Evolutionary conservation across 805 yeast genomes (phyloP), one percentile per base, ranked within the genome.

Genomic region (Scheffersomyces coipomensis): DNA sequence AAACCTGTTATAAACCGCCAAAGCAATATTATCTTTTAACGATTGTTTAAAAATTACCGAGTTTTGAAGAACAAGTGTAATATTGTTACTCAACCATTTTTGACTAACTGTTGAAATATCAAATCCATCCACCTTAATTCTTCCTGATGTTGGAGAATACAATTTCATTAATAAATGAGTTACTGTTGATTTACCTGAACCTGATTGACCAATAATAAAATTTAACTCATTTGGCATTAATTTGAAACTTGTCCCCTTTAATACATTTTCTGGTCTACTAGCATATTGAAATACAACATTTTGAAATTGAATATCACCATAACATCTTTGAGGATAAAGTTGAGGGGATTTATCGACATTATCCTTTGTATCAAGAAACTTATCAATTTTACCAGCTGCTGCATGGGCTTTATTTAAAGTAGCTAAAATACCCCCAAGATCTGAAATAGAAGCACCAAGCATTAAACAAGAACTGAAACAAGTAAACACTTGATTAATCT

Each of bases 151-250:
- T 0, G 70, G 62, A 0, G 56, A 45, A 50, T 90, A 88, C 18
- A 87, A 72, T 19, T 75, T 75, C 39, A 85, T 56, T 1, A 93
- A 49, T 2, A 93, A 56, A 26, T 74, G 75, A 0, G 84, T 76
- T 2, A 93, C 44, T 0, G 98, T 85, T 0, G 98, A 91, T 58
- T 93, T 93, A 0, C 99, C 99, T 0, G 90, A 82, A 0, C 99
- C 99, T 0, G 97, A 89, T 44, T 74, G 71, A 1, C 99, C 99
- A 30, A 93, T 76, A 3, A 93, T 60, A 50, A 78, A 91, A 1
- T 83, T 78, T 5, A 76, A 53, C 23, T 62, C 47, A 1, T 75
- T 71, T 0, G 76, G 58, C 35, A 40, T 39, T 8, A 53, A 19
- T 26, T 49, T 47, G 19, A 85, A 40, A n/a, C 58, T 52, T 1